Conservation (phyloP, 805 yeast species). For the Clavispora carvajalis region DNA sequence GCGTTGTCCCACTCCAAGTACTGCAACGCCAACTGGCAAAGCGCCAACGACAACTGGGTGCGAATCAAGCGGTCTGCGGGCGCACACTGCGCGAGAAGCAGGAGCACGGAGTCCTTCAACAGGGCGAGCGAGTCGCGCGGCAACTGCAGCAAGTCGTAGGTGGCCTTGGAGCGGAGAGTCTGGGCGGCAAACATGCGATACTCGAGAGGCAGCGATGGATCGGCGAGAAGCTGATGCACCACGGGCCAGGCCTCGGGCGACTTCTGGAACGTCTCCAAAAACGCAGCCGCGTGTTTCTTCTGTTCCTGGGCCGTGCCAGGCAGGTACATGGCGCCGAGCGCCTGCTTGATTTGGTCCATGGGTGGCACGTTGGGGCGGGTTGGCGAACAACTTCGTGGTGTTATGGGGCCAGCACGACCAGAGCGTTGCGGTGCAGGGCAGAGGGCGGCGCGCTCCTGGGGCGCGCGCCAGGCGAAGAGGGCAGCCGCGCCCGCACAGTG, state of each 20-base stretch:
- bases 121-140: conserved; percentile 47
- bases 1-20: conserved; percentile 68
- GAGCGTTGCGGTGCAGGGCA: too few relatives aligned
- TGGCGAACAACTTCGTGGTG: background rate
- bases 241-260: conserved; percentile 76
- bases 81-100: conserved; percentile 45
- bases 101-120: conserved; percentile 65
- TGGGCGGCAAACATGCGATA: conserved; percentile 84
- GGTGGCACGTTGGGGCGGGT: background rate
- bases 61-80: conserved; percentile 51
- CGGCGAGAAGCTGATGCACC: conserved; percentile 49
- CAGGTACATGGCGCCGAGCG: conserved; percentile 46
- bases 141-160: conserved; percentile 76
- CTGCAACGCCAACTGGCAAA: conserved; percentile 81
- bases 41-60: conserved; percentile 75
- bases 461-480: background rate
- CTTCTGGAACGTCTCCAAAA: conserved; percentile 78
- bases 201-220: conserved; percentile 39
- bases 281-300: conserved; percentile 47
- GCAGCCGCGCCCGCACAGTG: too few relatives aligned
- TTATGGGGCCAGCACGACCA: background rate
- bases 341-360: conserved; percentile 35
- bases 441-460: too few relatives aligned
- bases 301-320: conserved; percentile 36
- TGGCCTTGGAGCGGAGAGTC: conserved; percentile 78